Evolutionary conservation across 2,329 filamentous ascomycete genomes (phyloP).

Genomic region (Fusarium sp.): DNA sequence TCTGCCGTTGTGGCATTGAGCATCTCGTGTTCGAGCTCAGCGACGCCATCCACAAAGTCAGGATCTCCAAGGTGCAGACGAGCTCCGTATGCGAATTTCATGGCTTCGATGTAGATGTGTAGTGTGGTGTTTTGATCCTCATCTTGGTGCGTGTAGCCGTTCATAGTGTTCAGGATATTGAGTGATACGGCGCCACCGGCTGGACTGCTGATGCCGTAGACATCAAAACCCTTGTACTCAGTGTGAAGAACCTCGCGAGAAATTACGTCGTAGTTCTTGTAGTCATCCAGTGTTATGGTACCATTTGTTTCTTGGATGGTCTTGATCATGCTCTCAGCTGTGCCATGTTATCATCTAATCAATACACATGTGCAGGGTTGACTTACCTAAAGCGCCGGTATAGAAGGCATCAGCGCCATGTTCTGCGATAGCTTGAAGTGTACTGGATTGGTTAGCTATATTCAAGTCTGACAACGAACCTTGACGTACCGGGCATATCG

Average conservation of each 20-base stretch:
- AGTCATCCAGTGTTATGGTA: constrained; percentile 84
- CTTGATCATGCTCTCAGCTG: constrained; percentile 76
- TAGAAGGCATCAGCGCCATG: constrained; percentile 80
- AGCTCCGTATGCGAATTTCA: constrained; percentile 87
- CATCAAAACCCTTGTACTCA: constrained; percentile 73
- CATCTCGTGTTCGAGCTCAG: constrained; percentile 73
- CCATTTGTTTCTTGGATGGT: constrained; percentile 76
- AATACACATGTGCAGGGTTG: neutral
- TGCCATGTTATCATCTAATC: constrained; percentile 35
- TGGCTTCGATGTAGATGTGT: constrained; percentile 87
- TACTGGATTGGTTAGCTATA: constrained; percentile 48
- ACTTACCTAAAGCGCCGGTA: constrained; percentile 67
- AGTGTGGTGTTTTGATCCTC: constrained; percentile 73
- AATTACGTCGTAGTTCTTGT: constrained; percentile 75
- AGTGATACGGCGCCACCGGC: constrained; percentile 81
- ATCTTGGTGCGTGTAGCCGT: constrained; percentile 69
- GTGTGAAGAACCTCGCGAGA: constrained; percentile 71
- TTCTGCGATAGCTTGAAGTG: constrained; percentile 79
- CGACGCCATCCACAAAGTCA: constrained; percentile 71
- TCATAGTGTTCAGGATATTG: constrained; percentile 81
- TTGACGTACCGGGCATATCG: constrained; percentile 70
- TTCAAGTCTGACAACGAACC: neutral
- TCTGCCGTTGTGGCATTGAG: constrained; percentile 68
- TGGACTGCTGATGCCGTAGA: constrained; percentile 77
- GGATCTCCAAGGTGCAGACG: constrained; percentile 87